Evolutionary conservation across 2,329 filamentous ascomycete genomes (phyloP).

Genomic region (Calonectria ilicicola): DNA sequence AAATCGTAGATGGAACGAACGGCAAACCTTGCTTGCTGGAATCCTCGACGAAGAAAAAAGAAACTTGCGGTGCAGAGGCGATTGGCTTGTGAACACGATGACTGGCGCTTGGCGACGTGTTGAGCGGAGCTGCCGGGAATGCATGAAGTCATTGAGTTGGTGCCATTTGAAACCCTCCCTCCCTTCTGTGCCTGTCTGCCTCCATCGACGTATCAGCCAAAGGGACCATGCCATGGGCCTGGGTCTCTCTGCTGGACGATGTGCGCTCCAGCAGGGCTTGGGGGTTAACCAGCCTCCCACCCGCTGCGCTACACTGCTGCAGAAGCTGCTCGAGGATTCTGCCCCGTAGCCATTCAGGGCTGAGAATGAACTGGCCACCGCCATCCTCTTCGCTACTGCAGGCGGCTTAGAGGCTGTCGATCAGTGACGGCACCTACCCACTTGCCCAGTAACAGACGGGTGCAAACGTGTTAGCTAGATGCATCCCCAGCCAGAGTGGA

Average conservation of each 20-base stretch:
- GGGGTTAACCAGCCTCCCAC: slow-evolving; percentile 16
- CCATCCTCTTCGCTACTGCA: slow-evolving; percentile 39
- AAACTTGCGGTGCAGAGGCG: slow-evolving; percentile 26
- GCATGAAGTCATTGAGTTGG: slow-evolving; percentile 50
- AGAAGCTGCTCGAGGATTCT: slow-evolving; percentile 37
- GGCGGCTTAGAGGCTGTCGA: slow-evolving; percentile 36
- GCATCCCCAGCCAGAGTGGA: slow-evolving; percentile 24
- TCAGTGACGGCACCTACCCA: slow-evolving; percentile 36
- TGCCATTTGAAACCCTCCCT: slow-evolving; percentile 24
- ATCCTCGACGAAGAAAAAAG: slow-evolving; percentile 33
- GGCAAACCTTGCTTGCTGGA: slow-evolving; percentile 41
- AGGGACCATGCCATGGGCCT: not conserved
- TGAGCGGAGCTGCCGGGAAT: slow-evolving; percentile 43
- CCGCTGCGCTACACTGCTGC: slow-evolving; percentile 32
- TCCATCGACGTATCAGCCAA: slow-evolving; percentile 14
- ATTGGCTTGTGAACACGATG: slow-evolving; percentile 34
- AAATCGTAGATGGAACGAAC: slow-evolving; percentile 40
- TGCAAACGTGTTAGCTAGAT: slow-evolving; percentile 32
- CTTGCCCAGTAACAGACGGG: slow-evolving; percentile 30
- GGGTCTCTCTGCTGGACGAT: not conserved
- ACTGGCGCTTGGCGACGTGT: slow-evolving; percentile 42
- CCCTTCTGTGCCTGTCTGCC: slow-evolving; percentile 6
- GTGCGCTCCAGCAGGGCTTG: not conserved
- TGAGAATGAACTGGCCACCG: slow-evolving; percentile 41
- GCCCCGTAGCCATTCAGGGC: slow-evolving; percentile 26